phyloP scores from a whole-genome alignment of 1,139 yeast genomes.

The Starmera stellimalicola region DNA sequence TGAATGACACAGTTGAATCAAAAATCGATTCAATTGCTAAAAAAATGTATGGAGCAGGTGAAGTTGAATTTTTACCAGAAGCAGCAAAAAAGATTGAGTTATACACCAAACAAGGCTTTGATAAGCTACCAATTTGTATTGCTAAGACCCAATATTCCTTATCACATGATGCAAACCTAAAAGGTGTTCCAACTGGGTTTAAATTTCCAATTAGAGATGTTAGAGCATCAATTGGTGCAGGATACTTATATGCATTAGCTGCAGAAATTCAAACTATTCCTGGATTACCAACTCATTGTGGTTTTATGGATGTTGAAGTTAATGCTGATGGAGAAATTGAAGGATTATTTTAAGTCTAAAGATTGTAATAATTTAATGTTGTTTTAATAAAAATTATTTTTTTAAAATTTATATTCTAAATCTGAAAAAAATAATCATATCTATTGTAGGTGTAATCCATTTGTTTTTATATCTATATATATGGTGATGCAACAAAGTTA shows the following conservation, averaged over 20 bases:
- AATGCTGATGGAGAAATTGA: constrained; percentile 90
- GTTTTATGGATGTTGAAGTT: constrained; percentile 95
- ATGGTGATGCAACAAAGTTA: too few species aligned
- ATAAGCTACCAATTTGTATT: constrained; percentile 87
- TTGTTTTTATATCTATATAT: too few species aligned
- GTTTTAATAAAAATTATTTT: too few species aligned
- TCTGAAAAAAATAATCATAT: too few species aligned
- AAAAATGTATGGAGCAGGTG: constrained; percentile 91
- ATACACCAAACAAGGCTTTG: constrained; percentile 86
- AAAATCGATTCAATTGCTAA: constrained; percentile 78
- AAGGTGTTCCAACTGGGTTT: constrained; percentile 94
- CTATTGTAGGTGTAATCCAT: too few species aligned
- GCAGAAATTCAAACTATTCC: constrained; percentile 98
- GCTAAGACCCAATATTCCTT: constrained; percentile 97
- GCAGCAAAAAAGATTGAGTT: constrained; percentile 79
- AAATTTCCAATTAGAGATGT: constrained; percentile 92
- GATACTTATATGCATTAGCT: constrained; percentile 91
- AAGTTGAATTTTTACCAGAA: constrained; percentile 76
- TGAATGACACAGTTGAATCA: constrained; percentile 65
- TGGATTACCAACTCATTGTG: constrained; percentile 93
- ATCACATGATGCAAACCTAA: constrained; percentile 86
- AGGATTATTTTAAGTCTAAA: constrained; percentile 60
- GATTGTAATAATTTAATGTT: too few species aligned
- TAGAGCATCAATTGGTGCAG: constrained; percentile 93
- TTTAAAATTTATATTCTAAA: too few species aligned